Conservation (phyloP, 371 early-diverging fungal genomes). For the Cokeromyces recurvatus region DNA sequence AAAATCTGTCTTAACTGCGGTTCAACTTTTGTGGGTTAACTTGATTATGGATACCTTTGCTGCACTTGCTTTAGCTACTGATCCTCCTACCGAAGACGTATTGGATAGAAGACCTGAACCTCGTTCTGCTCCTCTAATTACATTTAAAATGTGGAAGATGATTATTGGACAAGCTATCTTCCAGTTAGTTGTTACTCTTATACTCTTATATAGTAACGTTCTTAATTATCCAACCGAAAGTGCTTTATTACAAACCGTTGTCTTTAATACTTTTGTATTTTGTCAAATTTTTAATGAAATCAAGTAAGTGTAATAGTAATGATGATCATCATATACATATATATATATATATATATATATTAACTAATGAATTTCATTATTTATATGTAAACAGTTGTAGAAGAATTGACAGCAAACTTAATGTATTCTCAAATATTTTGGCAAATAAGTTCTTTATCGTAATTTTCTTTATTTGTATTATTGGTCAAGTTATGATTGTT, state of each 20-base stretch:
- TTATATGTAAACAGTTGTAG: slow-evolving; percentile 43
- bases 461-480: slow-evolving; percentile 48
- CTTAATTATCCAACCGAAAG: slow-evolving; percentile 18
- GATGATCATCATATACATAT: too few relatives aligned
- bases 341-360: not conserved
- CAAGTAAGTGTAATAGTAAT: slow-evolving; percentile 37
- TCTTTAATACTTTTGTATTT: slow-evolving; percentile 79
- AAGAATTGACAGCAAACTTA: slow-evolving; percentile 53
- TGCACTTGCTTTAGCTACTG: slow-evolving; percentile 67
- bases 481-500: slow-evolving; percentile 53
- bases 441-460: slow-evolving; percentile 50
- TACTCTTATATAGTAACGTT: slow-evolving; percentile 43
- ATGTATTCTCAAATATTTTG: slow-evolving; percentile 46
- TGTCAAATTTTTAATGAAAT: slow-evolving; percentile 76
- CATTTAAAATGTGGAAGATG: slow-evolving; percentile 64
- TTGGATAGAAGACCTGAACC: slow-evolving; percentile 54
- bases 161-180: slow-evolving; percentile 55
- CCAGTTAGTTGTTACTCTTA: slow-evolving; percentile 49
- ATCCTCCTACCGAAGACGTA: slow-evolving; percentile 56
- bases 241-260: slow-evolving; percentile 48
- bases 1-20: slow-evolving; percentile 53
- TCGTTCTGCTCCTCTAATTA: slow-evolving; percentile 54
- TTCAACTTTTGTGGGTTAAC: slow-evolving; percentile 75
- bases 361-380: not conserved
- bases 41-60: slow-evolving; percentile 74